Base-by-base conservation (phyloP, 2,329 filamentous ascomycete genomes). In the Nothophaeocryptopus gaeumannii region DNA sequence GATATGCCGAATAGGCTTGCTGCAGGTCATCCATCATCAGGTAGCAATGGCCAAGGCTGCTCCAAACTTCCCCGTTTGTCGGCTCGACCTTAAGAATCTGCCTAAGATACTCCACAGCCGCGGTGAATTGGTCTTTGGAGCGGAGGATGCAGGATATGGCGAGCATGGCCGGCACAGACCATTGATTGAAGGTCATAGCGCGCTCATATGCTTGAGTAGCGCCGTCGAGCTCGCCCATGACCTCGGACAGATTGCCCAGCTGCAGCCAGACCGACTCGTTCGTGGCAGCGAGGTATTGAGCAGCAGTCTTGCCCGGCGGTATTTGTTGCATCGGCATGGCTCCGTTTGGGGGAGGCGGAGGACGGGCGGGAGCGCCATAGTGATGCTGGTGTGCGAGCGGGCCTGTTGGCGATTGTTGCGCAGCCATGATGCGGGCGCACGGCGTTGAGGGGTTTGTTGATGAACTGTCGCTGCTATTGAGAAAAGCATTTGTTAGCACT, bases 11-110 rank as follows among this genome's bases (percentile, higher is more conserved):
- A 65, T 99, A 99, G 1, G 93, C 93, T 67, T 97, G 90, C 72
- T 97, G 93, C 31, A 97, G 74, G 64, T 96, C 92, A 66, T 99
- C 93, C 82, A 96, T 95, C 93, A 99, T 99, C 20, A 99, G 78
- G 68, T 92, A 95, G 73, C 93, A 97, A 70, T 97, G 93, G n/a
- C 93, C 92, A 29, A 97, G 78, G 67, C 90, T 96, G 40, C 92
- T 92, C 93, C 92, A 97, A 38, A 93, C 90, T 70, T 97, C 93
- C 51, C 93, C 93, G 67, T 95, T 96, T 59, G 83, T 85, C 32
- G 78, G 81, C 59, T 99, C 93, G 20, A 97, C 78, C 72, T 96
- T 95, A 46, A 96, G 74, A 52, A 97, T 96, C 54, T 85, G 88
- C 63, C 93, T 85, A 45, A 97, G 79, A 67, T 92, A 97, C 65